Evolutionary conservation across 2,329 filamentous ascomycete genomes (phyloP).

Genomic region (Fusarium papillatum): DNA sequence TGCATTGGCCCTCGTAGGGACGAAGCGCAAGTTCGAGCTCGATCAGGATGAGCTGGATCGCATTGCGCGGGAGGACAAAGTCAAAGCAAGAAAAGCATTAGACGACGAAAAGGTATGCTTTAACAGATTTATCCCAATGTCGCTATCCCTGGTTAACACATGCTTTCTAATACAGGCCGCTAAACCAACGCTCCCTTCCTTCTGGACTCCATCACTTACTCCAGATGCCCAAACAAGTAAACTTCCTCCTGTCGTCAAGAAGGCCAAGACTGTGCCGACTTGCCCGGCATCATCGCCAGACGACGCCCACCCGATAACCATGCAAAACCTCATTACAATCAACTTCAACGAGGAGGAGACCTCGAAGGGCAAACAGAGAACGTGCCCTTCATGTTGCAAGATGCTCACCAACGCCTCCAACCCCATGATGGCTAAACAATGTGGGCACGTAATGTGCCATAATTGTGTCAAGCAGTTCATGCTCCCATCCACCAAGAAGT

Average conservation of each 20-base stretch:
- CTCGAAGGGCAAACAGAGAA: conserved; percentile 56
- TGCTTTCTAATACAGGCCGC: conserved; percentile 58
- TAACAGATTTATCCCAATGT: neutral
- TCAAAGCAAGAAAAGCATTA: conserved; percentile 77
- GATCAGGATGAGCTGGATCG: conserved; percentile 82
- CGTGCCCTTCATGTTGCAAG: conserved; percentile 91
- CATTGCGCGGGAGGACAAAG: conserved; percentile 77
- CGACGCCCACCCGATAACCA: conserved; percentile 79
- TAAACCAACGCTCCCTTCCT: conserved; percentile 82
- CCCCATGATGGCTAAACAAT: conserved; percentile 87
- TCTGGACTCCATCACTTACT: conserved; percentile 92
- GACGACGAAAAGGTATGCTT: conserved; percentile 76
- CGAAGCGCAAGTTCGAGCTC: conserved; percentile 81
- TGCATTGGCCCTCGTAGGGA: conserved; percentile 36
- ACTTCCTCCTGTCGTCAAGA: conserved; percentile 69
- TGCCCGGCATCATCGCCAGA: conserved; percentile 82
- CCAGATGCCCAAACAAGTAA: conserved; percentile 64
- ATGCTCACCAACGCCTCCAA: conserved; percentile 84
- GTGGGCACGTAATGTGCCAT: conserved; percentile 92
- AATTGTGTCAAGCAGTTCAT: conserved; percentile 90
- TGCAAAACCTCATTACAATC: conserved; percentile 83
- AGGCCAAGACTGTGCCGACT: conserved; percentile 75
- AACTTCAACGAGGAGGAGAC: conserved; percentile 80
- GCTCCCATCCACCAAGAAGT: conserved; percentile 63
- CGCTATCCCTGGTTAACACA: conserved; percentile 23